Base-by-base conservation (phyloP, 352 stramenopile species). In the Phytophthora pisi region DNA sequence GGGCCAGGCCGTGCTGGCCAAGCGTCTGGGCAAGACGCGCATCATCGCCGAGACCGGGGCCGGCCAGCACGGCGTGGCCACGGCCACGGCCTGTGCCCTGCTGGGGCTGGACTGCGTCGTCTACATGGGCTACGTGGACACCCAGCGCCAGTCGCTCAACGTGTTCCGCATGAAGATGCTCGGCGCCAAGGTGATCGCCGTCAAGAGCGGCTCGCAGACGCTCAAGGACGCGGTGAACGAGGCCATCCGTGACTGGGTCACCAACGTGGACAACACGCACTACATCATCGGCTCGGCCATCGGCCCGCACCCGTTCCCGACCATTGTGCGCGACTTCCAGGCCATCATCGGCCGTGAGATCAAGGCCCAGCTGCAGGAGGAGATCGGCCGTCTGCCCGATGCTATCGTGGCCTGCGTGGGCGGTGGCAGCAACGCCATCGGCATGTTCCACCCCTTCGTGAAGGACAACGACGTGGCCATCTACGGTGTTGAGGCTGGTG, bases 141-240 rank as follows among this genome's bases (percentile, higher is more conserved):
- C 96, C 53, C 84, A 98, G 77, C 86, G 97, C 68, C 97, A 99
- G 86, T 95, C 86, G 74, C 87, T 99, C 9, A 99, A 99, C 78
- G 97, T 99, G 5, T 99, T 99, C 74, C 93, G 97, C 53, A 99
- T 99, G 97, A 99, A 99, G 76, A 99, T 99, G 77, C 91, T 99
- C n/a, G 97, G 97, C 52, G 97, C 97, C 26, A 99, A 98, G 77
- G 97, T 99, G 15, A 81, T 99, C n/a, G 95, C 97, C 10, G 97
- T 99, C n/a, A 89, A 97, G 62, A 96, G 91, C 50, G 97, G 97
- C 60, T 97, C 97, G 67, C 79, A 90, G 65, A 99, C 97, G 51
- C 86, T 99, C 45, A 99, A 99, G 81, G 97, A 99, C 75, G 97
- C 97, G 13, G 98, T 99, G 59, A 99, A 99, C 74, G 97, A 99